phyloP scores from a whole-genome alignment of 75 land plant species.

The Selaginella moellendorffii region DNA sequence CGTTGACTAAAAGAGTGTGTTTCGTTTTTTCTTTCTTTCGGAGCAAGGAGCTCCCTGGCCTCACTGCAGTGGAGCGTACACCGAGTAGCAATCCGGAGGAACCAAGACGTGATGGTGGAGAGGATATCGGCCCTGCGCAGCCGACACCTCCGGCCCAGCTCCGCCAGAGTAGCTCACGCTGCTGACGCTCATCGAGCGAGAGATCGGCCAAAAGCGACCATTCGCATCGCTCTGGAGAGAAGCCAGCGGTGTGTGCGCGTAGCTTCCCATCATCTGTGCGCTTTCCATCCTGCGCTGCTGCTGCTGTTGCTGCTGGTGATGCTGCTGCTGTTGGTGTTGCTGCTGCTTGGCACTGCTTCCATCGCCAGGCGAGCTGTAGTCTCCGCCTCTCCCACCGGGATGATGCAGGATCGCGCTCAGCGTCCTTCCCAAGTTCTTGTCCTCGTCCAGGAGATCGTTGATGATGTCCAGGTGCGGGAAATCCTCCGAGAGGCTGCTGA shows the following conservation, averaged over 20 bases:
- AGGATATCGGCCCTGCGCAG: background rate
- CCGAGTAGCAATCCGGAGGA: background rate
- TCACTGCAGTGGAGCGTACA: background rate
- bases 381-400: background rate
- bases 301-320: background rate
- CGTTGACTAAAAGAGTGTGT: no score
- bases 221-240: no score
- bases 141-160: no score
- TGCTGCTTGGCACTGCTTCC: background rate
- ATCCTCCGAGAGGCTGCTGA: slow-evolving; percentile 32
- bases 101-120: background rate
- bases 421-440: slow-evolving; percentile 22
- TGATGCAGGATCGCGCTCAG: background rate
- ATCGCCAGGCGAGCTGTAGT: background rate
- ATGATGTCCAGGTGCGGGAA: slow-evolving; percentile 96
- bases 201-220: background rate
- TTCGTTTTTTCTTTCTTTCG: no score
- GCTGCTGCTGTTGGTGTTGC: background rate
- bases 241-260: no score
- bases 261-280: background rate
- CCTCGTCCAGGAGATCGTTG: slow-evolving; percentile 79
- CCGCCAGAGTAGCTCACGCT: background rate
- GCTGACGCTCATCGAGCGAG: background rate
- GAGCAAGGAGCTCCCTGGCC: no score
- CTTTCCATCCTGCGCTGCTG: background rate